Conservation (phyloP, 2,329 filamentous ascomycete genomes). For the Daldinia sp. region DNA sequence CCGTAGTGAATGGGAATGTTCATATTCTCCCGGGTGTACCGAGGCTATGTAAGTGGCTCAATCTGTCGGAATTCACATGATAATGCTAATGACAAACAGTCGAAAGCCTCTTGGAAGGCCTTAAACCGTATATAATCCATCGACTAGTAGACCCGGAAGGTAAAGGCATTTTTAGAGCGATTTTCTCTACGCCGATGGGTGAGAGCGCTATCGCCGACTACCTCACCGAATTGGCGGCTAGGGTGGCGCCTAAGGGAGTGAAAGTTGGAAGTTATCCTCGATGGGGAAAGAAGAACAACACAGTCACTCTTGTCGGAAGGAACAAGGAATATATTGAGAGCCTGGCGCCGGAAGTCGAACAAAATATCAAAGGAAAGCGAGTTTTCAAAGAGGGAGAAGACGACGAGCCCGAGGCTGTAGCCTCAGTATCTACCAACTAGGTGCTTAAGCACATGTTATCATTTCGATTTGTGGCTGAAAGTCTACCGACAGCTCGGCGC, state of each 20-base stretch:
- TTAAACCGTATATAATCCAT: conserved; percentile 76
- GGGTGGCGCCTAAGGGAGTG: conserved; percentile 77
- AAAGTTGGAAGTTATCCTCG: conserved; percentile 96
- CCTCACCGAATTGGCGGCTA: conserved; percentile 78
- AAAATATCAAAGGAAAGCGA: conserved; percentile 76
- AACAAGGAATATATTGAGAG: conserved; percentile 81
- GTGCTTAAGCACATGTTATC: not conserved
- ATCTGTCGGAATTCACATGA: not conserved
- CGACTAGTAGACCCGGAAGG: conserved; percentile 80
- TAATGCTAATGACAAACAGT: conserved; percentile 54
- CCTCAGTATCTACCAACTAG: not conserved
- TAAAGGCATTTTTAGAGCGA: conserved; percentile 78
- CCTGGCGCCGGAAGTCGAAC: conserved; percentile 78
- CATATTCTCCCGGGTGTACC: conserved; percentile 94
- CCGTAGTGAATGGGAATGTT: conserved; percentile 89
- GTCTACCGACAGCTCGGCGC: conserved; percentile 2
- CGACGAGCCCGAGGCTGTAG: conserved; percentile 52
- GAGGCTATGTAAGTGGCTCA: conserved; percentile 66
- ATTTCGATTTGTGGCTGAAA: not conserved
- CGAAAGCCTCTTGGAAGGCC: conserved; percentile 76
- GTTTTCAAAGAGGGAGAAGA: conserved; percentile 77
- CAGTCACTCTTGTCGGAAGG: conserved; percentile 84
- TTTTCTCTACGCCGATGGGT: conserved; percentile 86
- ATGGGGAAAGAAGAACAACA: conserved; percentile 88
- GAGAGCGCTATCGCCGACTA: conserved; percentile 88